These are phyloP conservation scores for Barnettozyma populi DNA, from an alignment of 805 yeast genomes.

Conservation along the genomic window DNA sequence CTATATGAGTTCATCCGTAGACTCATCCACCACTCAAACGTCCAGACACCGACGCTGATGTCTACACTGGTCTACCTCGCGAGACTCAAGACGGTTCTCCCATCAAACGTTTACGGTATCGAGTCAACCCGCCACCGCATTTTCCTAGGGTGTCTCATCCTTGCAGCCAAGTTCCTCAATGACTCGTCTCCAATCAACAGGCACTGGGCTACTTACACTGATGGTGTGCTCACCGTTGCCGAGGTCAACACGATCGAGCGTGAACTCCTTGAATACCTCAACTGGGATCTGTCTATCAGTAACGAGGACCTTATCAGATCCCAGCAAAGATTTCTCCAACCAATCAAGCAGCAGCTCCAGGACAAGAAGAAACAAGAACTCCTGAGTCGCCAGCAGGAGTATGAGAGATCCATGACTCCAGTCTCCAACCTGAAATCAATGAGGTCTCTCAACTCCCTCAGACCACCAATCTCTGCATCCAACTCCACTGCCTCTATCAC, in stretches of 20 bases:
- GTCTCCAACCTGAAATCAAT: conserved; percentile 13
- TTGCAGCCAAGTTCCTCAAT: conserved; percentile 89
- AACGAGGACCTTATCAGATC: conserved; percentile 65
- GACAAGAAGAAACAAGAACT: conserved; percentile 23
- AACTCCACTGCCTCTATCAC: conserved; percentile 21
- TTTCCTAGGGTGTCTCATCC: conserved; percentile 79
- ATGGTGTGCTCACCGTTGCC: conserved; percentile 66
- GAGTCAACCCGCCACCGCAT: conserved; percentile 91
- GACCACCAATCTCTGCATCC: background rate
- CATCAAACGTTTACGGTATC: conserved; percentile 86
- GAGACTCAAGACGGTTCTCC: conserved; percentile 70
- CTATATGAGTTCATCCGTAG: conserved; percentile 63
- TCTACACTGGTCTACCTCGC: conserved; percentile 80
- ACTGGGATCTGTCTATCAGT: conserved; percentile 77
- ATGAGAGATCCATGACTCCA: conserved; percentile 6
- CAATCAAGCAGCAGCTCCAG: conserved; percentile 48
- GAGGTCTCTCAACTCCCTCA: conserved; percentile 12
- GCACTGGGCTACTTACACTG: conserved; percentile 93
- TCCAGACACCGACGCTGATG: conserved; percentile 93
- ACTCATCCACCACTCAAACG: conserved; percentile 76
- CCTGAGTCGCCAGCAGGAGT: conserved; percentile 21
- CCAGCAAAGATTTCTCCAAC: conserved; percentile 68
- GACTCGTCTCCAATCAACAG: conserved; percentile 93
- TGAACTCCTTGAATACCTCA: conserved; percentile 73
- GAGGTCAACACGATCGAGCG: conserved; percentile 92